Percentiles rank a stretch among this genome's conserved stretches.
These are phyloP conservation scores for Suillus discolor DNA, from an alignment of 768 basidiomycete species.

Conservation along the genomic window DNA sequence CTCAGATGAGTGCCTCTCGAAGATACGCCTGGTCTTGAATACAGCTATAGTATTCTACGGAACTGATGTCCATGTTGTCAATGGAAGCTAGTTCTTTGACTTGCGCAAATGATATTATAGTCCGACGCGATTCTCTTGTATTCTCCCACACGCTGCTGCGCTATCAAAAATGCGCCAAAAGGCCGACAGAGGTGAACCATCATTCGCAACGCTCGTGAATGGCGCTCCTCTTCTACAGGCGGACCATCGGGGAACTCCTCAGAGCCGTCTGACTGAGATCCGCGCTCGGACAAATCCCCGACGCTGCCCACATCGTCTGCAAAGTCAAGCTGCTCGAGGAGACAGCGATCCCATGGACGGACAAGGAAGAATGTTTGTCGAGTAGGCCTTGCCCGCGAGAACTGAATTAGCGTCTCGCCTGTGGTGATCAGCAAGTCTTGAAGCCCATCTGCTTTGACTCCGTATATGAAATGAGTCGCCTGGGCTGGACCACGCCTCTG, in stretches of 20 bases:
- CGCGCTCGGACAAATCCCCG: not conserved
- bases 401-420: not conserved
- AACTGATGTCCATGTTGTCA: not conserved
- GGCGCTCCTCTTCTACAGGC: not conserved
- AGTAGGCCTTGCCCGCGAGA: not conserved
- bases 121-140: conserved; percentile 2
- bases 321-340: not conserved
- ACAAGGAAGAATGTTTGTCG: not conserved
- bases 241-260: not conserved
- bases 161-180: not conserved
- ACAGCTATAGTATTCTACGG: not conserved
- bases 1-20: not conserved
- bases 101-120: not conserved
- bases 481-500: not conserved
- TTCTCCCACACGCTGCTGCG: not conserved
- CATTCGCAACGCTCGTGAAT: not conserved
- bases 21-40: not conserved
- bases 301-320: not conserved
- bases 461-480: not conserved
- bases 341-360: not conserved
- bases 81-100: no score
- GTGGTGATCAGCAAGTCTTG: not conserved
- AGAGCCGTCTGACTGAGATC: not conserved
- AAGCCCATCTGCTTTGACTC: conserved; percentile 1
- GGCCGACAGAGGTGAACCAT: not conserved